Evolutionary conservation across 129 eudicot genomes (phyloP).

Genomic region (Ambrosia artemisiifolia): DNA sequence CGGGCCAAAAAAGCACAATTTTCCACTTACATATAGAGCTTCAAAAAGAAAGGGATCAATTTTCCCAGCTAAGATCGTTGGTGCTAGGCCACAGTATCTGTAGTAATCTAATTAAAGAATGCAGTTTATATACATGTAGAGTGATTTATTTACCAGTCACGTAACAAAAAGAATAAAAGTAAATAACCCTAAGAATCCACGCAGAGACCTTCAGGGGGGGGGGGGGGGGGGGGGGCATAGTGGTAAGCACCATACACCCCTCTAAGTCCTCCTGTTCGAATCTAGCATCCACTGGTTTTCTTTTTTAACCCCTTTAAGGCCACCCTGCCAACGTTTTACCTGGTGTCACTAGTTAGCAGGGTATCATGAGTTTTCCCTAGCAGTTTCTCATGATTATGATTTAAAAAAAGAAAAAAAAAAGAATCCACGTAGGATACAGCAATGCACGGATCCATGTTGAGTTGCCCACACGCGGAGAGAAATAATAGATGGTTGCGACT

Average conservation of each 20-base stretch:
- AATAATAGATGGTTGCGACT: slow-evolving; percentile 83
- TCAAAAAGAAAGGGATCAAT: slow-evolving; percentile 92
- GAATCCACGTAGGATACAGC: slow-evolving; percentile 57
- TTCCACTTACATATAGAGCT: slow-evolving; percentile 85
- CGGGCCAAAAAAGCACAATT: background rate
- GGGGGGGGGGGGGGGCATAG: too few relatives aligned
- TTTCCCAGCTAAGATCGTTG: slow-evolving; percentile 85
- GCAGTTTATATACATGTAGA: background rate
- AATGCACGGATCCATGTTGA: slow-evolving; percentile 83
- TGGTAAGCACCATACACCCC: too few relatives aligned
- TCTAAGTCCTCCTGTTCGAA: too few relatives aligned
- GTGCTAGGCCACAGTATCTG: slow-evolving; percentile 93
- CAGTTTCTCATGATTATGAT: too few relatives aligned
- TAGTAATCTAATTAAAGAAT: slow-evolving; percentile 33
- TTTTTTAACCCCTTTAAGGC: too few relatives aligned
- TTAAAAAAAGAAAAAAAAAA: too few relatives aligned
- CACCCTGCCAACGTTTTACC: too few relatives aligned
- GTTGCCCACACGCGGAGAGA: slow-evolving; percentile 72
- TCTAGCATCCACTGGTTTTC: too few relatives aligned
- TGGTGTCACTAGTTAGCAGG: too few relatives aligned
- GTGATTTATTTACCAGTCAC: background rate
- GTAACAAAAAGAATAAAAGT: background rate
- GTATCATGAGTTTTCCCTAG: too few relatives aligned
- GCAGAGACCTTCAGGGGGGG: slow-evolving; percentile 27
- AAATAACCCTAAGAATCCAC: background rate